A percentile compares a stretch with the other conserved stretches of the same genome.
Conservation (phyloP, 169 alveolate genomes). For the Plasmodium vivax region DNA sequence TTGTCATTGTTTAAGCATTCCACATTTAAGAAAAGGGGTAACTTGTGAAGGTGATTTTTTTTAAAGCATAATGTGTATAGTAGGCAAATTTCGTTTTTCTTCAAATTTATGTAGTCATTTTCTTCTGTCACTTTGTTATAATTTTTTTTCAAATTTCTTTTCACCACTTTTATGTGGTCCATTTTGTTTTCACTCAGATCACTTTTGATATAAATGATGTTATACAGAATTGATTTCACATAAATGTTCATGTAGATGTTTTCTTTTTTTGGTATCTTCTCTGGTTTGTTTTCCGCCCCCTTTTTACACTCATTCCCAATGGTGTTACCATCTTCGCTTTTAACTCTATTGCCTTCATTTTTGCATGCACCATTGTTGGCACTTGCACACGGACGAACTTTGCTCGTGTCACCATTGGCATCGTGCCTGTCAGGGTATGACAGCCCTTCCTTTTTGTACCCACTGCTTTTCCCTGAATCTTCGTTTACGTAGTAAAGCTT, state of each 20-base stretch:
- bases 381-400: background rate
- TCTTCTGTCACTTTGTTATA: constrained; percentile 27
- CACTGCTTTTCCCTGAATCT: background rate
- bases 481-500: constrained; percentile 18
- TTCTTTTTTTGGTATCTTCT: background rate
- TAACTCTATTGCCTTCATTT: background rate
- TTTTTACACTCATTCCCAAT: background rate
- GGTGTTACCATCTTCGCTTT: background rate
- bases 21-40: constrained; percentile 39
- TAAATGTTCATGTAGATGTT: constrained; percentile 57
- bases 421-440: background rate
- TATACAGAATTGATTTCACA: constrained; percentile 49
- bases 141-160: constrained; percentile 55
- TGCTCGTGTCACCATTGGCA: background rate
- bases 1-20: constrained; percentile 69
- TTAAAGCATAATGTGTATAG: constrained; percentile 47
- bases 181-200: constrained; percentile 41
- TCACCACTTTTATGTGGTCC: constrained; percentile 47
- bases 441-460: background rate
- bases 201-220: constrained; percentile 41
- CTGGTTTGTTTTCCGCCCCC: background rate
- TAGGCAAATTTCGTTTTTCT: constrained; percentile 65
- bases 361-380: background rate
- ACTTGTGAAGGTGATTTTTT: background rate
- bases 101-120: constrained; percentile 64